These are phyloP conservation scores for Trichoderma guizhouense DNA, from an alignment of 2,329 filamentous ascomycete species.

Conservation along the genomic window DNA sequence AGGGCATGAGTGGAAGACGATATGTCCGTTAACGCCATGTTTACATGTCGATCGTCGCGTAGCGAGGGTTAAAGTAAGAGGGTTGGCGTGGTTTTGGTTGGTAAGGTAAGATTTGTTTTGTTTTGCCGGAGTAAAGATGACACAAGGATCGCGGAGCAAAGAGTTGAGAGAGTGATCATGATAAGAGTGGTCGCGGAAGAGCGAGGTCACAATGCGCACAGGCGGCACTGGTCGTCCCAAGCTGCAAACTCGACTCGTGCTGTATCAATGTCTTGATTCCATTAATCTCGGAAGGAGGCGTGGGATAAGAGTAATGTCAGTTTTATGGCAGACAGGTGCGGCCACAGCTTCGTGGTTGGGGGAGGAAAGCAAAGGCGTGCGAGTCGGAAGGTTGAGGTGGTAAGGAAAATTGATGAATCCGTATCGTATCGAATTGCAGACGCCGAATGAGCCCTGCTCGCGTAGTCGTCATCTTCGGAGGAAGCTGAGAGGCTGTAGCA, in stretches of 20 bases:
- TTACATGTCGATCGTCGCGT: constrained; percentile 20
- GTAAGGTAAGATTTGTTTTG: background rate
- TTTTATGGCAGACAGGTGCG: constrained; percentile 4
- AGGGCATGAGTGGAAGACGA: constrained; percentile 15
- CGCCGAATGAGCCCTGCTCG: constrained; percentile 1
- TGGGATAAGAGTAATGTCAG: background rate
- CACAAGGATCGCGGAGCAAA: constrained; percentile 25
- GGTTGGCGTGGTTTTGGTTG: constrained; percentile 3
- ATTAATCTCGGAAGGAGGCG: constrained; percentile 1
- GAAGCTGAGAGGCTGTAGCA: background rate
- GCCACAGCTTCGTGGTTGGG: constrained; percentile 1
- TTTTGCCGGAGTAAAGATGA: constrained; percentile 13
- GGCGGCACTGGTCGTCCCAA: constrained; percentile 11
- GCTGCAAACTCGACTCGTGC: background rate
- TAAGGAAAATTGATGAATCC: background rate
- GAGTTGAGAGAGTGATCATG: constrained; percentile 27
- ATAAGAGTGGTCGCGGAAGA: constrained; percentile 21
- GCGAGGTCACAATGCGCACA: background rate
- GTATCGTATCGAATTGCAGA: constrained; percentile 9
- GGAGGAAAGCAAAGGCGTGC: background rate
- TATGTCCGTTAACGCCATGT: constrained; percentile 19
- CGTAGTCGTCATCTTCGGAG: background rate
- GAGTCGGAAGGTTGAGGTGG: background rate
- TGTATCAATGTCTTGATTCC: constrained; percentile 9
- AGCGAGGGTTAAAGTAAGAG: constrained; percentile 7